phyloP scores from a whole-genome alignment of 805 yeast genomes.

The Hanseniaspora guilliermondii region DNA sequence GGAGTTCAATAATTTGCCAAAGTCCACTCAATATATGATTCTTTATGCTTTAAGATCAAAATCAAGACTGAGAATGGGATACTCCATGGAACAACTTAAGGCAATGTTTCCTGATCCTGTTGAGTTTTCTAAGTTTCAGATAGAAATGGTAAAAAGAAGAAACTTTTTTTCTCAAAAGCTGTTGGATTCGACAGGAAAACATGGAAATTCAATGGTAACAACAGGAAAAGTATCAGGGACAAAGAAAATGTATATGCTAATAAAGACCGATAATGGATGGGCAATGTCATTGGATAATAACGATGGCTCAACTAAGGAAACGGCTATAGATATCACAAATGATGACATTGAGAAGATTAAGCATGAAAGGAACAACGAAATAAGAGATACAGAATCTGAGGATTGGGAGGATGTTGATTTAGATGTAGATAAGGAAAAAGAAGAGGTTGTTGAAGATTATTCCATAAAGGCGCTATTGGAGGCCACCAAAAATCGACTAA shows the following conservation, averaged over 20 bases:
- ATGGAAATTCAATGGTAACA: constrained; percentile 30
- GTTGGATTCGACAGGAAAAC: constrained; percentile 74
- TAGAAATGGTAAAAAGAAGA: constrained; percentile 81
- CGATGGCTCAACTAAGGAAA: constrained; percentile 30
- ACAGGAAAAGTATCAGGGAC: constrained; percentile 68
- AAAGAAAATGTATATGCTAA: constrained; percentile 57
- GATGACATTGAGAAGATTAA: constrained; percentile 14
- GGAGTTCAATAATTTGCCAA: constrained; percentile 65
- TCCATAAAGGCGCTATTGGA: constrained; percentile 33
- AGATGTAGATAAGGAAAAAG: constrained; percentile 18
- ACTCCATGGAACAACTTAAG: constrained; percentile 76
- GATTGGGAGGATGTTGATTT: constrained; percentile 61
- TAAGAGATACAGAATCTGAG: constrained; percentile 30
- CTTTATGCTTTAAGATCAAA: constrained; percentile 69
- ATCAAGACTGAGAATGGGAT: constrained; percentile 91
- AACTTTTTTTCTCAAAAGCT: constrained; percentile 80
- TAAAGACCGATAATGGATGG: constrained; percentile 75
- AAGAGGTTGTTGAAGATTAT: constrained; percentile 25
- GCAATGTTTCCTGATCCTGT: constrained; percentile 67
- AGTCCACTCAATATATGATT: constrained; percentile 77
- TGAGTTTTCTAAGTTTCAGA: constrained; percentile 88
- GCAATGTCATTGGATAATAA: constrained; percentile 47
- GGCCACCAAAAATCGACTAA: constrained; percentile 7
- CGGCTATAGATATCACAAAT: constrained; percentile 33
- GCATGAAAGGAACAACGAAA: constrained; percentile 18